Evolutionary conservation across 2,329 filamentous ascomycete species (phyloP), one percentile per base, ranked within the genome.

Genomic region (Hypoxylon sp.): DNA sequence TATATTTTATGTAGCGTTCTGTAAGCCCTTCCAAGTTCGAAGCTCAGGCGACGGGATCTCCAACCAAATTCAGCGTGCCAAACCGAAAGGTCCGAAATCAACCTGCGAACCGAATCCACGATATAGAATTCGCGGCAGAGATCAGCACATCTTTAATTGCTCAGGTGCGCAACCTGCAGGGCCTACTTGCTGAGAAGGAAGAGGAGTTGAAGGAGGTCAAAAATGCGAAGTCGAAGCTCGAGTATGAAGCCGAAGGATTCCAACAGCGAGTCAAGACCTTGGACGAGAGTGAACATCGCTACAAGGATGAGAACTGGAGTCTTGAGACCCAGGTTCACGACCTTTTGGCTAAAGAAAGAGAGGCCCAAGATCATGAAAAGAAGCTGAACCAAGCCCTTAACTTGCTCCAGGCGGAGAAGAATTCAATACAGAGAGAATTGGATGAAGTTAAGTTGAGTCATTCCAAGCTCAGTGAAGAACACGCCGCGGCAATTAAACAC

Each of bases 231-330:
- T 91, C 91, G 5, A 88, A 89, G 67, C 85, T 98, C 36, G 94
- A 98, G 78, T 87, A 93, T 34, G 94, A 98, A 72, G 87, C 90
- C 0, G 92, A 97, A 77, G 89, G 87, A 2, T 88, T 97, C 70
- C 87, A 91, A 58, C 93, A 97, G 78, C 89, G 94, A 34, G 84
- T 98, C 70, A 91, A 93, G 76, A 87, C 88, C 5, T 84, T 98
- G 43, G 94, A 98, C 74, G 96, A 99, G 80, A 97, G 92, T 77
- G 96, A 99, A 79, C 92, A 97, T 75, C 91, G 93, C 57, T 97
- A 97, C 82, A 98, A 98, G 81, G 96, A 99, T 76, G 96, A 98
- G 80, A 99, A 98, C 78, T 99, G 96, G 96, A 95, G 92, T 69
- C 86, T 99, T 38, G 96, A 99, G 80, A 97, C 94, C 0, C 93